phyloP scores from a whole-genome alignment of 805 yeast genomes.

The Candida incommunis region DNA sequence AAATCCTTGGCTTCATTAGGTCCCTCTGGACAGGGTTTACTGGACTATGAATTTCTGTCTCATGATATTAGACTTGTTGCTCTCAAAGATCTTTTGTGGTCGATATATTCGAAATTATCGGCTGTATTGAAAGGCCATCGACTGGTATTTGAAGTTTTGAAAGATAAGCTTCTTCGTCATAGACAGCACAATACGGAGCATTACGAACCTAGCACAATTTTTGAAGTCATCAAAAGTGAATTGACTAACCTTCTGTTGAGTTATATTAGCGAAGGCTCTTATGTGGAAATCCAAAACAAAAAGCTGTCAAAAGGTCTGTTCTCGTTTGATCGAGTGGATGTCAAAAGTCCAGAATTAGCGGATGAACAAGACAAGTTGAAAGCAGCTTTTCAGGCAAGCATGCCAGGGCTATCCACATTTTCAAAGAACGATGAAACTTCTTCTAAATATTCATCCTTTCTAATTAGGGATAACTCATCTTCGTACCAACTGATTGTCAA shows the following conservation, averaged over 20 bases:
- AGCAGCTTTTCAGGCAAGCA: slow-evolving; percentile 40
- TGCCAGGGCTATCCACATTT: slow-evolving; percentile 46
- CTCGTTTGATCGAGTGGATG: slow-evolving; percentile 20
- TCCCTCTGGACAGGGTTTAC: slow-evolving; percentile 8
- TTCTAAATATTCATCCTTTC: slow-evolving; percentile 30
- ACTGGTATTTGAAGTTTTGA: slow-evolving; percentile 42
- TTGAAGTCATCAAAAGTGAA: slow-evolving; percentile 31
- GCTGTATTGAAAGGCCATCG: slow-evolving; percentile 58
- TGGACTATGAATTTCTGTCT: slow-evolving; percentile 23
- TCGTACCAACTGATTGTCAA: slow-evolving; percentile 53
- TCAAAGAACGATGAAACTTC: slow-evolving; percentile 19
- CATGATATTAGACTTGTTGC: slow-evolving; percentile 40
- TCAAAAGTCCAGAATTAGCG: slow-evolving; percentile 11
- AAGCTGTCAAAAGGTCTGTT: slow-evolving; percentile 7
- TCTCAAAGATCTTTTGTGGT: slow-evolving; percentile 56
- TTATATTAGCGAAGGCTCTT: slow-evolving; percentile 10
- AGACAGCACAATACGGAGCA: slow-evolving; percentile 8
- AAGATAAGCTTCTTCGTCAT: slow-evolving; percentile 7
- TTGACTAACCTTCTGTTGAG: slow-evolving; percentile 13
- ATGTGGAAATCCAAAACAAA: not conserved
- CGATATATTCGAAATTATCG: slow-evolving; percentile 48
- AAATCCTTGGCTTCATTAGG: slow-evolving; percentile 22
- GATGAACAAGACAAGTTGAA: slow-evolving; percentile 26
- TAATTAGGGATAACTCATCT: slow-evolving; percentile 44
- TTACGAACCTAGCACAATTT: slow-evolving; percentile 29